Evolutionary conservation across 2,329 filamentous ascomycete species (phyloP), one percentile per base, ranked within the genome.

Genomic region (Orbilia javanica): DNA sequence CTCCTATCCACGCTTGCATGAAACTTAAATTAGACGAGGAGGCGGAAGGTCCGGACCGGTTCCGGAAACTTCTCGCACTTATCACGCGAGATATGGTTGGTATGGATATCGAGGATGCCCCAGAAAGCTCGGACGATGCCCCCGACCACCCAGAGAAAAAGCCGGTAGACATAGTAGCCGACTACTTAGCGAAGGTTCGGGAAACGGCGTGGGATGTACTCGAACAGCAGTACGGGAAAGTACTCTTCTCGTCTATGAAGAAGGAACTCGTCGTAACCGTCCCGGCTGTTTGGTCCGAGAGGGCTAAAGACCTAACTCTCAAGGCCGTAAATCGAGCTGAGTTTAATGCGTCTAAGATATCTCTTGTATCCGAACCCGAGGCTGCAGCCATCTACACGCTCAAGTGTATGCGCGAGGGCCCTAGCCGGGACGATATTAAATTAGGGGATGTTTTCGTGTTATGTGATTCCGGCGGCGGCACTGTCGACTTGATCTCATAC

Each of bases 401-500:
- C 6, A 84, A 86, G 65, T 15, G 15, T 15, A 44, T 64, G 25
- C 22, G 44, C 18, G 60, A 64, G 20, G 84, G 84, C 10, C 82
- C 87, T 2, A 84, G 85, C 22, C 84, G 84, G 0, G 83, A 85
- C 22, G 84, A 84, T 0, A 81, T 88, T 34, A 82, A 85, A 62
- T 79, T 85, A 5, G 85, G 84, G 15, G 85, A 86, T 27, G 85
- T 84, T 15, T 86, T 88, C 55, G 85, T 88, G 13, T 84, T 88
- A 0, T 86, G 87, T 31, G 87, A 88, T 79, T 86, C 86, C 18
- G 87, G 87, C 4, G 87, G 87, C 20, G 87, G 87, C 10, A 87
- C 86, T 0, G 86, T 87, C 1, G 87, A 88, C 79, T 82, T 88
- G n/a, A 87, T 88, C 64, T 86, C 85, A 6, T 88, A 88, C 79